Evolutionary conservation across 2,329 filamentous ascomycete species (phyloP).

Genomic region (Falciphora oryzae): DNA sequence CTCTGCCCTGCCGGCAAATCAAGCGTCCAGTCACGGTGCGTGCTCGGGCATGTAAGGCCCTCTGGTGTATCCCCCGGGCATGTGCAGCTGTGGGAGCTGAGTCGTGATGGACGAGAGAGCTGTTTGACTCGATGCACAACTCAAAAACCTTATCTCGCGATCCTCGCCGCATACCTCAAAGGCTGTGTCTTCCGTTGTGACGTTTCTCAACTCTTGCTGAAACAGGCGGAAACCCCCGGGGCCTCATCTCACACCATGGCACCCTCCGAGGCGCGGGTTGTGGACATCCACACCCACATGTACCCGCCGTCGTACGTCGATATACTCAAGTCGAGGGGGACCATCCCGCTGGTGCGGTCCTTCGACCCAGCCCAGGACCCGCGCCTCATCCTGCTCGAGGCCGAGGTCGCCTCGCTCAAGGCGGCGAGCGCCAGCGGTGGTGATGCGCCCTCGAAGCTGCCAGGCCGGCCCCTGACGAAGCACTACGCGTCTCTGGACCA

Average conservation of each 20-base stretch:
- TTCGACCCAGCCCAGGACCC: constrained; percentile 50
- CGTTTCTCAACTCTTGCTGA: neutral
- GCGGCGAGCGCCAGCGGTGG: constrained; percentile 38
- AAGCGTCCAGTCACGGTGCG: neutral
- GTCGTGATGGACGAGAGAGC: too few relatives aligned
- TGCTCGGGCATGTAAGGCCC: neutral
- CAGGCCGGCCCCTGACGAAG: constrained; percentile 74
- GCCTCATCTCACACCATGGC: constrained; percentile 9
- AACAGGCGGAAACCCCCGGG: neutral
- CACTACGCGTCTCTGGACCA: constrained; percentile 76
- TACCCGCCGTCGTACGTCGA: constrained; percentile 59
- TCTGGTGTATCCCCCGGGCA: neutral
- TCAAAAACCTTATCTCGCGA: neutral
- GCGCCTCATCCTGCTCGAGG: constrained; percentile 59
- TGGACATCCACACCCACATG: constrained; percentile 67
- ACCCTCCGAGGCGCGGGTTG: constrained; percentile 30
- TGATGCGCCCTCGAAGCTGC: constrained; percentile 51
- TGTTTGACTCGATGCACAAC: neutral
- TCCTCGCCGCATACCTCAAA: too few relatives aligned
- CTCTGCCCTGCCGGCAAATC: neutral
- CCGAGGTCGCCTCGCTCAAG: constrained; percentile 40
- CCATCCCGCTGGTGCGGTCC: constrained; percentile 65
- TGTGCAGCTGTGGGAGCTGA: neutral
- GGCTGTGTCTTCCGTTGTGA: neutral
- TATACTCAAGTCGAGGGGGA: constrained; percentile 51